Evolutionary conservation across 1,139 yeast species (phyloP).

Genomic region (Geotrichum cucujoidarum): DNA sequence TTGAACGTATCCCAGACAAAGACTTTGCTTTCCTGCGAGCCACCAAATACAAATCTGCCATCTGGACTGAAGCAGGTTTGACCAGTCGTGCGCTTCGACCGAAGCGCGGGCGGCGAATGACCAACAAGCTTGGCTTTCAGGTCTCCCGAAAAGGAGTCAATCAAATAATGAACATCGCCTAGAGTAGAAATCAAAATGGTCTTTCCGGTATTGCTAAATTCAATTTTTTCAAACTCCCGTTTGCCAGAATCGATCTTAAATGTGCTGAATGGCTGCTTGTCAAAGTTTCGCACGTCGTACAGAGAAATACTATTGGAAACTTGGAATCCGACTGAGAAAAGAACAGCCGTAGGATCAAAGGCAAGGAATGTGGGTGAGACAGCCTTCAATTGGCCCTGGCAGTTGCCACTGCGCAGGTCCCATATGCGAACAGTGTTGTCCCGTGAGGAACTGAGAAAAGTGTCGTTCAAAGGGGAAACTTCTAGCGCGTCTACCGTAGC

Average conservation of each 20-base stretch:
- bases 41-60: conserved; percentile 66
- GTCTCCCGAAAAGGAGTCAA: conserved; percentile 70
- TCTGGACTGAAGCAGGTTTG: conserved; percentile 75
- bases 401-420: conserved; percentile 62
- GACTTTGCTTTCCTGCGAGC: conserved; percentile 52
- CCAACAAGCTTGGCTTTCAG: conserved; percentile 50
- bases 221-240: conserved; percentile 56
- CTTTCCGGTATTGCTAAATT: conserved; percentile 81
- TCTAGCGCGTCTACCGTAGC: conserved; percentile 67
- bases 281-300: conserved; percentile 56
- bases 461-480: conserved; percentile 67
- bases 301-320: conserved; percentile 48
- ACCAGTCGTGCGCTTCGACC: conserved; percentile 22
- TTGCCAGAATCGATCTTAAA: conserved; percentile 32
- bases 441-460: conserved; percentile 61
- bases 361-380: conserved; percentile 57
- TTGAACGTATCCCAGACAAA: conserved; percentile 52
- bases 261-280: conserved; percentile 50
- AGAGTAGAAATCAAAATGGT: conserved; percentile 61
- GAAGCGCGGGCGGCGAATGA: conserved; percentile 38
- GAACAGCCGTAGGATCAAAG: conserved; percentile 78
- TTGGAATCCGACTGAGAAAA: conserved; percentile 66
- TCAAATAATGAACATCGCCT: conserved; percentile 49
- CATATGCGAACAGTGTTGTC: conserved; percentile 82
- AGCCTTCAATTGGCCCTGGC: conserved; percentile 54